A percentile compares a stretch with the other conserved stretches of the same genome.
phyloP scores from a whole-genome alignment of 257 asterid genomes.

The Knoxia roxburghii region DNA sequence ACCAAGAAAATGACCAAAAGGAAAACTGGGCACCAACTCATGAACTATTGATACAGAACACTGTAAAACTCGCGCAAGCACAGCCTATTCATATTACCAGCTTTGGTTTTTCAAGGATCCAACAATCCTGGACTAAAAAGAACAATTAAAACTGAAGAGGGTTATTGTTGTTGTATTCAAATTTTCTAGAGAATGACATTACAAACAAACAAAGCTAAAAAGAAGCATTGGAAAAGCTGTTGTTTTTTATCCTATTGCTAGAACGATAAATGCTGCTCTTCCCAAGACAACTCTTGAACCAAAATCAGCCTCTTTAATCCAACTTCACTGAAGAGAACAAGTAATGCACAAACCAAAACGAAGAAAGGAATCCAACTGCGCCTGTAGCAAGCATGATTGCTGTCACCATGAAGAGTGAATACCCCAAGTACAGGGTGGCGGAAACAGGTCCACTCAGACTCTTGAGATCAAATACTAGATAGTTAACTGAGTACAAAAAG shows the following conservation, averaged over 20 bases:
- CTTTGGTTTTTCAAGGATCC: constrained; percentile 1
- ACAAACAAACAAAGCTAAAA: constrained; percentile 19
- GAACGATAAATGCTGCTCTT: constrained; percentile 11
- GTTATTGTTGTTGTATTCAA: constrained; percentile 22
- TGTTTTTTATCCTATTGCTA: constrained; percentile 15
- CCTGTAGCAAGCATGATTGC: constrained; percentile 92
- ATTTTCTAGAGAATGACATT: constrained; percentile 15
- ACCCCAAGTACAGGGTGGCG: constrained; percentile 78
- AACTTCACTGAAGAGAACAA: constrained; percentile 86
- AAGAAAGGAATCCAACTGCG: constrained; percentile 75
- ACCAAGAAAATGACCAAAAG: too few relatives aligned
- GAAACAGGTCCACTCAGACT: constrained; percentile 83
- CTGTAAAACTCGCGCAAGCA: neutral
- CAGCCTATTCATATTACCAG: constrained; percentile 7
- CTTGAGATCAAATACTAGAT: constrained; percentile 70
- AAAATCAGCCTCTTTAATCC: constrained; percentile 35
- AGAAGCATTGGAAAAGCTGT: constrained; percentile 19
- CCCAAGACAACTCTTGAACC: constrained; percentile 7
- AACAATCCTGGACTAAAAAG: constrained; percentile 1
- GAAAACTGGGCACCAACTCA: neutral
- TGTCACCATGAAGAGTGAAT: constrained; percentile 72
- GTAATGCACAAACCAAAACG: constrained; percentile 88
- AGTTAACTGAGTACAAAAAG: constrained; percentile 63
- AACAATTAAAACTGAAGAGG: constrained; percentile 19
- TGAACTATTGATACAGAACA: constrained; percentile 5